Conservation (phyloP, 331 rosid genomes). For the Dryas integrifolia region DNA sequence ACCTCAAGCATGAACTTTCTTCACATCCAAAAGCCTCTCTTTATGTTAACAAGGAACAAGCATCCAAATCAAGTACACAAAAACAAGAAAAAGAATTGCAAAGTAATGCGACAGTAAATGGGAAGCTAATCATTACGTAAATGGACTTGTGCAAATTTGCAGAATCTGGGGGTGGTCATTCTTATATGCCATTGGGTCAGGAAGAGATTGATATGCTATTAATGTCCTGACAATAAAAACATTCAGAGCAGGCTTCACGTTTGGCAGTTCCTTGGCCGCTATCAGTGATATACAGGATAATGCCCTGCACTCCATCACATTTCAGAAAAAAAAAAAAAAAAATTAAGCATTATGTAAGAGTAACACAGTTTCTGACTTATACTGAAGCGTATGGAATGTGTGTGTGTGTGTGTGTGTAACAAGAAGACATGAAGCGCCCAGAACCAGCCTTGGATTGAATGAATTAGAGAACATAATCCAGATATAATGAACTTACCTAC, state of each 20-base stretch:
- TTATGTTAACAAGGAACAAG: constrained; percentile 36
- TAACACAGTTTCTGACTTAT: constrained; percentile 1
- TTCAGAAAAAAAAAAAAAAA: constrained; percentile 12
- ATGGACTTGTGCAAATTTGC: constrained; percentile 82
- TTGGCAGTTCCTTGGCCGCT: constrained; percentile 58
- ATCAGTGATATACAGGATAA: constrained; percentile 65
- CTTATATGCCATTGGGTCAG: constrained; percentile 77
- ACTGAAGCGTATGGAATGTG: not conserved
- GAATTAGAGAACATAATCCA: not conserved
- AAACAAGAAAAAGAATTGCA: constrained; percentile 3
- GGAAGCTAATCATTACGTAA: constrained; percentile 52
- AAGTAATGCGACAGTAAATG: constrained; percentile 15
- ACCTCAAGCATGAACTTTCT: constrained; percentile 94
- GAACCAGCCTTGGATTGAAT: not conserved
- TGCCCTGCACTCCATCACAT: constrained; percentile 61
- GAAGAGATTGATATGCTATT: constrained; percentile 85
- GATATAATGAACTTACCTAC: constrained; percentile 52
- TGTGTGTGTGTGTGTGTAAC: not conserved
- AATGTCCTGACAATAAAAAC: constrained; percentile 60
- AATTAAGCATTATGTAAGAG: not conserved
- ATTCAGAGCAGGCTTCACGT: constrained; percentile 62
- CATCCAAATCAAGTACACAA: constrained; percentile 30
- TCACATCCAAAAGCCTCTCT: constrained; percentile 78
- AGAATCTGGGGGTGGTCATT: constrained; percentile 75
- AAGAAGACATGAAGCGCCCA: not conserved